These are phyloP conservation scores for Salvia miltiorrhiza DNA, from an alignment of 257 asterid species.

Conservation along the genomic window DNA sequence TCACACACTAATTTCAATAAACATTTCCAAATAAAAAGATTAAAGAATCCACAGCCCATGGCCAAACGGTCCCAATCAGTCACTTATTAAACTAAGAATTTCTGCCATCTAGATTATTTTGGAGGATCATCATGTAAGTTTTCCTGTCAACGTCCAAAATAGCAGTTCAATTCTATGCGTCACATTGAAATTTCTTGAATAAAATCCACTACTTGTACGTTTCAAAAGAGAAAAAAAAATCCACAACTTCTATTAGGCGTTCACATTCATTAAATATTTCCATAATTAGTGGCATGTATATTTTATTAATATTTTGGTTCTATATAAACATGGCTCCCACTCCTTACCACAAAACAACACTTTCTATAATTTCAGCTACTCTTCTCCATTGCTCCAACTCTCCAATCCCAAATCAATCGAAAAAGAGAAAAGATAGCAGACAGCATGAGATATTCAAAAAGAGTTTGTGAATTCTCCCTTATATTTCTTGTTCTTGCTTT, in stretches of 20 bases:
- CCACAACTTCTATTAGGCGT: not conserved
- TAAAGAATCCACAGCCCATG: too few relatives aligned
- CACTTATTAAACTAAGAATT: not conserved
- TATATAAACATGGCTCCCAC: slow-evolving; percentile 1
- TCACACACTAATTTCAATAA: not conserved
- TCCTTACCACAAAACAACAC: not conserved
- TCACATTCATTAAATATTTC: slow-evolving; percentile 9
- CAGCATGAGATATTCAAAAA: slow-evolving; percentile 1
- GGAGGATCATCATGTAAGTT: not conserved
- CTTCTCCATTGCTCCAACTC: not conserved
- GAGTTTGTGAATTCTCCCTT: not conserved
- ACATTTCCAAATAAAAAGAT: not conserved
- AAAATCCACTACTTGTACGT: slow-evolving; percentile 8
- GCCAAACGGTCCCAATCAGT: not conserved
- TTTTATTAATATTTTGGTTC: not conserved
- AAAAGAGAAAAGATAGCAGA: too few relatives aligned
- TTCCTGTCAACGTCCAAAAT: not conserved
- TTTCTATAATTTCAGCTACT: not conserved
- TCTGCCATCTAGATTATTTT: not conserved
- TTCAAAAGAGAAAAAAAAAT: too few relatives aligned
- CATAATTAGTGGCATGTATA: not conserved
- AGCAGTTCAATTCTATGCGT: not conserved
- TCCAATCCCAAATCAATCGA: not conserved
- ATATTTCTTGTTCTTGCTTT: slow-evolving; percentile 19
- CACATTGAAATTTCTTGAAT: not conserved